Percentiles rank a stretch among this genome's conserved stretches.
Conservation (phyloP, 2,329 filamentous ascomycete genomes). For the Elsinoe arachidis region DNA sequence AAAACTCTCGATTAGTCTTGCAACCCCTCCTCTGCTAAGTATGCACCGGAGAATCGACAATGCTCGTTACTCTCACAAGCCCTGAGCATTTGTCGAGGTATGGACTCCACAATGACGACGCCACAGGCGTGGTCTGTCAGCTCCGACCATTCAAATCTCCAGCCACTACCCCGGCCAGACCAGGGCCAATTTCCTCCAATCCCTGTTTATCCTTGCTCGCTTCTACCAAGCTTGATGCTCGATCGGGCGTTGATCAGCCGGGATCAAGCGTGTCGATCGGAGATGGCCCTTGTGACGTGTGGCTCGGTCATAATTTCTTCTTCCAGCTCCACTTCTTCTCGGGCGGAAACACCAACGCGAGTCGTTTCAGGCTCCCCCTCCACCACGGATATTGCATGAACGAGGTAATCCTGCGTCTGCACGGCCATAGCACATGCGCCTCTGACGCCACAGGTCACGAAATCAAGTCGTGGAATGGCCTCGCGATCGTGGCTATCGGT, state of each 20-base stretch:
- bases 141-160: conserved; percentile 1
- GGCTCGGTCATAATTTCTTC: conserved; percentile 10
- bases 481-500: conserved; percentile 13
- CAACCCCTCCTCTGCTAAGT: too few relatives aligned
- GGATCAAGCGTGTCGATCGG: neutral
- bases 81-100: neutral
- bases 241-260: conserved; percentile 9
- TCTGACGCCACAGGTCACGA: conserved; percentile 12
- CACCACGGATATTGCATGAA: conserved; percentile 2
- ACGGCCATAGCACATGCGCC: conserved; percentile 2
- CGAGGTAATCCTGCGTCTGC: neutral
- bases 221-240: conserved; percentile 5
- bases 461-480: conserved; percentile 4
- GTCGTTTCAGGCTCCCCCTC: conserved; percentile 7
- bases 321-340: neutral
- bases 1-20: neutral
- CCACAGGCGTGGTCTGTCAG: neutral
- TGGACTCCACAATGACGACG: conserved; percentile 6
- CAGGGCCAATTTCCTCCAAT: conserved; percentile 9
- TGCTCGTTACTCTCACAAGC: too few relatives aligned
- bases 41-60: too few relatives aligned
- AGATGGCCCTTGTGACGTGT: conserved; percentile 7
- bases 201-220: conserved; percentile 8
- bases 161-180: conserved; percentile 10
- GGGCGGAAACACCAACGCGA: neutral